Conservation (phyloP, 1,284 basidiomycete species). For the Ceratobasidium papillatum region DNA sequence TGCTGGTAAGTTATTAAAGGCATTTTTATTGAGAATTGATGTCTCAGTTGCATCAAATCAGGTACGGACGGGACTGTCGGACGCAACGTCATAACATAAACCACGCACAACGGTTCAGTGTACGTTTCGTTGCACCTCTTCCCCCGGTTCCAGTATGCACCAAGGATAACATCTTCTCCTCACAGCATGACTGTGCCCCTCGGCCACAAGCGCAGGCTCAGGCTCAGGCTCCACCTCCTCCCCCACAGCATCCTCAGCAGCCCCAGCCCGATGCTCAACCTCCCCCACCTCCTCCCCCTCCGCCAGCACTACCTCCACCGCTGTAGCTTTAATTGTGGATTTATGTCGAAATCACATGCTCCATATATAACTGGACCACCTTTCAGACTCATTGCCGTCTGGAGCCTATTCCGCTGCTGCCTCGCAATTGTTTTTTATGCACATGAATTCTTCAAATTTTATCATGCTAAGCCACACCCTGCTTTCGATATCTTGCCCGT, state of each 20-base stretch:
- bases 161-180: background rate
- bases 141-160: background rate
- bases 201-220: constrained; percentile 11
- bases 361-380: too few relatives aligned
- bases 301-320: background rate
- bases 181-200: constrained; percentile 29
- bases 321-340: too few relatives aligned
- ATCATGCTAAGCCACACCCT: too few relatives aligned
- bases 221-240: background rate
- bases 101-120: constrained; percentile 43
- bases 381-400: too few relatives aligned
- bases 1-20: constrained; percentile 42
- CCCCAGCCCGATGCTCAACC: background rate
- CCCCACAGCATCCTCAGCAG: background rate
- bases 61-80: constrained; percentile 44
- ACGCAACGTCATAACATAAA: constrained; percentile 43
- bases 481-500: too few relatives aligned
- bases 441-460: too few relatives aligned
- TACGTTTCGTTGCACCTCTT: constrained; percentile 7
- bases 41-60: background rate
- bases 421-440: too few relatives aligned
- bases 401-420: too few relatives aligned
- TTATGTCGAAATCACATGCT: too few relatives aligned
- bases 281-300: background rate
- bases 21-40: background rate